phyloP scores from a whole-genome alignment of 176 grass and related monocot species.

The Tuctoria greenei region DNA sequence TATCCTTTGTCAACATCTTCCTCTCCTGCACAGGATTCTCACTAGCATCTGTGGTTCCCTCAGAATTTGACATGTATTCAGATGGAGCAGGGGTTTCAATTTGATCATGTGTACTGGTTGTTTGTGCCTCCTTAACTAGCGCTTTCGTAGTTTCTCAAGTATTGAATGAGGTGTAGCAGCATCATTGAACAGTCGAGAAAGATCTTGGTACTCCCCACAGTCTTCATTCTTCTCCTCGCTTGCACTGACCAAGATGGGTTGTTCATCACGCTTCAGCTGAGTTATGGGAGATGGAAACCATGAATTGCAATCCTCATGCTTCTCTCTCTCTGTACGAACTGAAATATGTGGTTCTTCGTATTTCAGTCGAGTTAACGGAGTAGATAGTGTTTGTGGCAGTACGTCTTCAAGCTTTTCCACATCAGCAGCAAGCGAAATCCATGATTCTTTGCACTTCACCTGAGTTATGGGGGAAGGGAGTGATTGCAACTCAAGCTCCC shows the following conservation, averaged over 20 bases:
- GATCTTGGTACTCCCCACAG: conserved; percentile 26
- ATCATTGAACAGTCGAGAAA: conserved; percentile 49
- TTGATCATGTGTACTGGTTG: conserved; percentile 17
- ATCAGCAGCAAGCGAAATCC: conserved; percentile 21
- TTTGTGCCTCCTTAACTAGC: conserved; percentile 36
- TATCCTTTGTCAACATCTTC: conserved; percentile 1
- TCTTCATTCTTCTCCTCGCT: conserved; percentile 31
- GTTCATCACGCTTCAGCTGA: conserved; percentile 44
- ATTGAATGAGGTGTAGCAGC: conserved; percentile 47
- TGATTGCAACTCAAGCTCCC: conserved; percentile 41
- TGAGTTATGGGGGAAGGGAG: conserved; percentile 49
- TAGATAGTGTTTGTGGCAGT: conserved; percentile 21
- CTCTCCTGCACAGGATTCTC: conserved; percentile 25
- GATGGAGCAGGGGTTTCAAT: conserved; percentile 9
- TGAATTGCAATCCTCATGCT: conserved; percentile 29
- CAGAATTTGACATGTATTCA: conserved; percentile 19
- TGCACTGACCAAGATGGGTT: conserved; percentile 1
- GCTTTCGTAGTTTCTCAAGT: conserved; percentile 54
- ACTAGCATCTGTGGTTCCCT: conserved; percentile 7
- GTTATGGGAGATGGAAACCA: conserved; percentile 48
- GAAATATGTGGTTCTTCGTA: conserved; percentile 26
- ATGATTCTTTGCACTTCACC: conserved; percentile 40
- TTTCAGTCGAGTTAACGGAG: conserved; percentile 33
- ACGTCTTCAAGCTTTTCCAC: conserved; percentile 40
- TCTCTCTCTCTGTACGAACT: conserved; percentile 28